A percentile compares a stretch with the other conserved stretches of the same genome.
Conservation (phyloP, 2,329 filamentous ascomycete species). For the Apiospora pterosperma region DNA sequence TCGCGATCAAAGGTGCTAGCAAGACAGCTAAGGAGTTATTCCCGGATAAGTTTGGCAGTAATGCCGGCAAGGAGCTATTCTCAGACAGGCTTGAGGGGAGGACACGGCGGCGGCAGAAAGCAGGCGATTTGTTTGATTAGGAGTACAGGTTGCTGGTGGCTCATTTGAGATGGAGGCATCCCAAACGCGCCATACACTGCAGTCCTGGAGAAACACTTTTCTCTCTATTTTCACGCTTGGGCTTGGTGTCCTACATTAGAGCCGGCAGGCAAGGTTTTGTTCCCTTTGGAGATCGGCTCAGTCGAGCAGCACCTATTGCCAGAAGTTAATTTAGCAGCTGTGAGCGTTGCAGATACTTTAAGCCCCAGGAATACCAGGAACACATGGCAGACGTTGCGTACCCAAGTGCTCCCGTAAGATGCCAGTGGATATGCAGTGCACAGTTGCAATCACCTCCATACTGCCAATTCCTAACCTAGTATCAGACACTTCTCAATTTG, state of each 20-base stretch:
- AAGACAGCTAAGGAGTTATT: conserved; percentile 63
- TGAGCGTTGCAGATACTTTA: not conserved
- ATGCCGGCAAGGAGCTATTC: conserved; percentile 69
- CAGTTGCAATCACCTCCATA: too few species aligned
- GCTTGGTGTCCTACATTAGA: not conserved
- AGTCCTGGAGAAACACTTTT: not conserved
- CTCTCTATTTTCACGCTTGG: not conserved
- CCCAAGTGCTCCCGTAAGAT: not conserved
- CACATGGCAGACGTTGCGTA: not conserved
- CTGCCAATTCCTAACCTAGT: too few species aligned
- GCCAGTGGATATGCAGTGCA: too few species aligned
- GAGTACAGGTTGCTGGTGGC: not conserved
- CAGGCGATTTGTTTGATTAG: conserved; percentile 71
- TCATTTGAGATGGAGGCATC: not conserved
- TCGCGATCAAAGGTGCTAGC: conserved; percentile 63
- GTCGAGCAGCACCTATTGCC: not conserved
- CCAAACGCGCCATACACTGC: not conserved
- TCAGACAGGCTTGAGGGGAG: conserved; percentile 56
- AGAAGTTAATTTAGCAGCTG: not conserved
- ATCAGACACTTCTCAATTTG: too few species aligned
- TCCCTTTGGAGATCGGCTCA: not conserved
- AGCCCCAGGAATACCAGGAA: not conserved
- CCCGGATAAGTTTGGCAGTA: conserved; percentile 57
- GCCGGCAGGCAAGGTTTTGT: not conserved
- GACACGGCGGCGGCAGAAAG: conserved; percentile 56